phyloP scores from a whole-genome alignment of 768 basidiomycete species.

The Thelephora ganbajun region DNA sequence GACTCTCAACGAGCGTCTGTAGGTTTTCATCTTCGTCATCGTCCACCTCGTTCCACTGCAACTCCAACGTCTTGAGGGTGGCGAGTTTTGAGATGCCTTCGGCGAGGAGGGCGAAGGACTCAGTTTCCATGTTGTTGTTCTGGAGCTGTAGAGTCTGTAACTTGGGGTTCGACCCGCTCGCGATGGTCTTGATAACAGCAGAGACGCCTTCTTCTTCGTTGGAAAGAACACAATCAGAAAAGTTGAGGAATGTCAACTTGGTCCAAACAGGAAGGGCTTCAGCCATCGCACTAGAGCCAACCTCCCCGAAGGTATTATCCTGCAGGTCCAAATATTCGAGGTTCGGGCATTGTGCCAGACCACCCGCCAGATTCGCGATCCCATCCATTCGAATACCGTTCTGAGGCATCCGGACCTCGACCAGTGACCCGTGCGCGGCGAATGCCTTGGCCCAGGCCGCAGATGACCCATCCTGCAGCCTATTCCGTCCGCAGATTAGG shows the following conservation, averaged over 20 bases:
- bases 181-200: constrained; percentile 43
- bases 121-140: constrained; percentile 78
- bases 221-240: constrained; percentile 86
- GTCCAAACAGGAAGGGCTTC: constrained; percentile 58
- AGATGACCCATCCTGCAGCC: constrained; percentile 88
- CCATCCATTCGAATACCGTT: constrained; percentile 95
- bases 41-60: constrained; percentile 77
- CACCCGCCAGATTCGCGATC: constrained; percentile 62
- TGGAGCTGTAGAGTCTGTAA: constrained; percentile 72
- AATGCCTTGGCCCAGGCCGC: constrained; percentile 79
- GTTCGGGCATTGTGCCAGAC: constrained; percentile 50
- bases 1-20: constrained; percentile 33
- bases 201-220: constrained; percentile 63
- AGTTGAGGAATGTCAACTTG: constrained; percentile 59
- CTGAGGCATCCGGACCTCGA: constrained; percentile 89
- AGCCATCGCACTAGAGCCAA: constrained; percentile 41
- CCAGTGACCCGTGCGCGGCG: constrained; percentile 65
- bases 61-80: constrained; percentile 53
- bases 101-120: constrained; percentile 55
- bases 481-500: constrained; percentile 88
- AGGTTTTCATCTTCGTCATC: constrained; percentile 63
- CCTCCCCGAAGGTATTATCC: constrained; percentile 74
- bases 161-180: constrained; percentile 56
- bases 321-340: constrained; percentile 80
- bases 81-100: constrained; percentile 48